These are phyloP conservation scores for Physcia stellaris DNA, from an alignment of 495 filamentous ascomycete genomes.

Conservation along the genomic window DNA sequence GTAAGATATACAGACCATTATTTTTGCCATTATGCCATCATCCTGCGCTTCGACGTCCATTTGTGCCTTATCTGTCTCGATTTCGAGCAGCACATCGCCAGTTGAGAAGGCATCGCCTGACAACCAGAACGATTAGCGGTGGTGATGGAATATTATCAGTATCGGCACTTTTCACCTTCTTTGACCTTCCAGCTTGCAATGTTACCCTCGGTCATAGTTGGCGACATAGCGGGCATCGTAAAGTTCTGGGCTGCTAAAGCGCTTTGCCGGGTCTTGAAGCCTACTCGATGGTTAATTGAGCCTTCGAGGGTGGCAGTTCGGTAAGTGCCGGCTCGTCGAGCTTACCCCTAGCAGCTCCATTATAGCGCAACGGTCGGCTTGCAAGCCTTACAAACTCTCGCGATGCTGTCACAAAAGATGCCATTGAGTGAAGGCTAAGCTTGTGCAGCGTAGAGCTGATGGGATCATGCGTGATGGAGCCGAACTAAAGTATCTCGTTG, in stretches of 20 bases:
- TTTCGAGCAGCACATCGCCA: slow-evolving; percentile 71
- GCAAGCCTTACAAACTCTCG: slow-evolving; percentile 6
- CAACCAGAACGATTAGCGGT: too few relatives aligned
- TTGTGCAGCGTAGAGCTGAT: too few relatives aligned
- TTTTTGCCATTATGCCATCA: slow-evolving; percentile 66
- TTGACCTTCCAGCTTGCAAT: slow-evolving; percentile 66
- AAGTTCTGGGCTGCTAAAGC: slow-evolving; percentile 58
- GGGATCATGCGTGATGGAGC: too few relatives aligned
- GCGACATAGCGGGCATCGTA: slow-evolving; percentile 75
- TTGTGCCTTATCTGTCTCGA: slow-evolving; percentile 78
- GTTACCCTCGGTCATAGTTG: slow-evolving; percentile 79
- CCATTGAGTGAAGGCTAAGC: too few relatives aligned
- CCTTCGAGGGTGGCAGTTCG: not conserved
- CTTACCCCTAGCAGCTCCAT: slow-evolving; percentile 10
- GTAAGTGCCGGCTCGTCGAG: too few relatives aligned
- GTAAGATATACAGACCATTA: slow-evolving; percentile 29
- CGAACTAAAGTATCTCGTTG: too few relatives aligned
- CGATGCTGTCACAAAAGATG: slow-evolving; percentile 2
- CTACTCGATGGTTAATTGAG: not conserved
- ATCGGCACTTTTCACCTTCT: slow-evolving; percentile 36
- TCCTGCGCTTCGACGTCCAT: slow-evolving; percentile 89
- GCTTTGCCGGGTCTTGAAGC: slow-evolving; percentile 43
- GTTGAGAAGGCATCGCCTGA: slow-evolving; percentile 51
- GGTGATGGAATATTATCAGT: too few relatives aligned
- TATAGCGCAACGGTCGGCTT: slow-evolving; percentile 1